Base-by-base conservation (phyloP, 306 rosid genomes). In the Lathyrus oleraceus region DNA sequence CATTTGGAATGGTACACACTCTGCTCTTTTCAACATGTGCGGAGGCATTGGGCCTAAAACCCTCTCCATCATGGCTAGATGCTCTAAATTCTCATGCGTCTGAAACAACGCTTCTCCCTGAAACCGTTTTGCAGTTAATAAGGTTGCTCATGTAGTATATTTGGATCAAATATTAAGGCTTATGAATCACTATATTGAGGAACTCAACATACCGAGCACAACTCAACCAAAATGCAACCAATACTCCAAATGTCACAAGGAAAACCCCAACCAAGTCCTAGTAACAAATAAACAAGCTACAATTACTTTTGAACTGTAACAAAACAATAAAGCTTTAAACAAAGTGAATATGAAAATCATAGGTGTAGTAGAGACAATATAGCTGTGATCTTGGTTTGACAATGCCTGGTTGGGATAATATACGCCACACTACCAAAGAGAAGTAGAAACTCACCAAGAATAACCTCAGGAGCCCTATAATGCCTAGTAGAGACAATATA, bases 241-340 rank as follows among this genome's bases (percentile, higher is more conserved):
- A 87, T 79, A 36, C 94, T 92, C 97, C 96, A 89, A 38, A 89
- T 73, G 64, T 92, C 96, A 51, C 96, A 92, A 68, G 94, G 97
- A 81, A 84, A 86, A 61, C 85, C 89, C 96, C 96, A 92, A 28
- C 95, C 96, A 69, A 92, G 92, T 65, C 97, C 97, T 92, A 69
- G 69, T 76, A 65, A 45, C 59, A 84, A 43, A 23, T 85, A 86
- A 67, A 40, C 68, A 62, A 39, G 6, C 11, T 62, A 62, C 17
- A 62, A 38, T 61, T 61, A 35, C 47, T 61, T 61, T 16, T 35
- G 66, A 61, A 15, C 45, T 13, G 17, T 4, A 16, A 8, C 14
- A 61, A 61, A 35, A 61, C 3, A 35, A 35, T 36, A 35, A 35
- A 61, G 23, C 66, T 16, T 35, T 17, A 61, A 4, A 61, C 10